A percentile compares a stretch with the other conserved stretches of the same genome.
These are phyloP conservation scores for Coniochaeta sp. DNA, from an alignment of 2,329 filamentous ascomycete species.

Conservation along the genomic window DNA sequence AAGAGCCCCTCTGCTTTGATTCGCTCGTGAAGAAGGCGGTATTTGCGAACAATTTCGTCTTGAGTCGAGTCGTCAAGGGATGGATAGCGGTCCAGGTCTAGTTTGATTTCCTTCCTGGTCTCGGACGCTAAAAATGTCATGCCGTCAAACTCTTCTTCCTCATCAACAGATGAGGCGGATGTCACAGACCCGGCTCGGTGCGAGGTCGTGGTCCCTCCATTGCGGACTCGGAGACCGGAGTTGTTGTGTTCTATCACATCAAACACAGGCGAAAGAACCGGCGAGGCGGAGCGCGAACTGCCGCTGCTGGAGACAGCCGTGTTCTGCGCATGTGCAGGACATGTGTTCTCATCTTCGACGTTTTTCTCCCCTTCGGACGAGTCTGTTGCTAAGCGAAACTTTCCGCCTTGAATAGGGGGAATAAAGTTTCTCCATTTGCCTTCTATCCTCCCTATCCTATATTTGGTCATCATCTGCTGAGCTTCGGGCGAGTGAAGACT, in stretches of 20 bases:
- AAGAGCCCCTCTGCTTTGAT: constrained; percentile 72
- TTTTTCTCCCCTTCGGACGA: constrained; percentile 20
- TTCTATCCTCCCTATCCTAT: constrained; percentile 75
- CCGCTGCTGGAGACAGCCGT: constrained; percentile 36
- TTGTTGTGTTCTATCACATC: constrained; percentile 25
- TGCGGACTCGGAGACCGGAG: constrained; percentile 17
- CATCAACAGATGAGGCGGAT: constrained; percentile 47
- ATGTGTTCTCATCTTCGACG: constrained; percentile 8
- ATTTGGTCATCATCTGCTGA: constrained; percentile 67
- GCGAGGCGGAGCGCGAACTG: constrained; percentile 45
- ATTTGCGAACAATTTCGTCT: constrained; percentile 68
- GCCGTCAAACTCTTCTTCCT: constrained; percentile 35
- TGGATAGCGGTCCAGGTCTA: constrained; percentile 77
- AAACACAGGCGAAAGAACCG: constrained; percentile 43
- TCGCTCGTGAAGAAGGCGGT: constrained; percentile 66
- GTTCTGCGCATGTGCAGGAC: constrained; percentile 4
- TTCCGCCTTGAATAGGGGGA: constrained; percentile 84
- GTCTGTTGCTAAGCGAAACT: constrained; percentile 21
- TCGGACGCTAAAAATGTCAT: constrained; percentile 64
- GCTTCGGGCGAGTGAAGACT: constrained; percentile 81
- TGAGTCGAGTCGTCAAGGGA: constrained; percentile 67
- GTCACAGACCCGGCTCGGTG: constrained; percentile 43
- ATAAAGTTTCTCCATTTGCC: constrained; percentile 81
- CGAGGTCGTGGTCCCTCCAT: constrained; percentile 22
- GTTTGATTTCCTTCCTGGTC: constrained; percentile 65